Conservation (phyloP, 148 eudicot genomes). For the Silene conica region DNA sequence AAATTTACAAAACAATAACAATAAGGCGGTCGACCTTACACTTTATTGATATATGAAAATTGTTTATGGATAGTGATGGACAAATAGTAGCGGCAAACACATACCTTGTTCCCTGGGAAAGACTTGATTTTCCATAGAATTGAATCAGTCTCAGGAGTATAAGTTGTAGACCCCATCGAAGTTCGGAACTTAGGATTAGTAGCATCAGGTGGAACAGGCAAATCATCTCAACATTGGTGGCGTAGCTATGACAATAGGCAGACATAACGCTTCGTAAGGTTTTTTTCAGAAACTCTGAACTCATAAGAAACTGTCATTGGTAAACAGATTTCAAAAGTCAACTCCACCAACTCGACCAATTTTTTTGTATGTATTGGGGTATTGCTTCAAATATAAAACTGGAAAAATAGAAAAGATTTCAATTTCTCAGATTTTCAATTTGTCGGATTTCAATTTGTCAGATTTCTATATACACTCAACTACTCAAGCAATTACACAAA, state of each 20-base stretch:
- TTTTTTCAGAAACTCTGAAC: neutral
- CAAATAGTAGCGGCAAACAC: neutral
- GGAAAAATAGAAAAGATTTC: too few relatives aligned
- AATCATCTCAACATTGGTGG: slow-evolving; percentile 89
- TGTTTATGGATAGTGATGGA: neutral
- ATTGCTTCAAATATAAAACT: too few relatives aligned
- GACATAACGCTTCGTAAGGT: neutral
- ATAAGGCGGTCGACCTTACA: too few relatives aligned
- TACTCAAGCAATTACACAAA: too few relatives aligned
- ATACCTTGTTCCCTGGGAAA: slow-evolving; percentile 93
- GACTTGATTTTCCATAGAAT: slow-evolving; percentile 91
- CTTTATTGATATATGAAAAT: too few relatives aligned
- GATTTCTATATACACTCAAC: too few relatives aligned
- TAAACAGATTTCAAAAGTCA: too few relatives aligned
- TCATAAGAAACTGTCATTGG: neutral
- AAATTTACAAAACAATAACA: neutral
- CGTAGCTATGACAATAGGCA: slow-evolving; percentile 54
- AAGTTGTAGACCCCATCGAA: slow-evolving; percentile 89
- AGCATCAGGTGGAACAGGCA: slow-evolving; percentile 89
- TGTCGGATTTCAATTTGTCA: too few relatives aligned
- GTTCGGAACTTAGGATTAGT: slow-evolving; percentile 88
- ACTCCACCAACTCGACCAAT: too few relatives aligned
- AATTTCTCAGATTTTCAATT: too few relatives aligned
- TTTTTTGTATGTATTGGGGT: too few relatives aligned
- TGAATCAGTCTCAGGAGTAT: slow-evolving; percentile 85